Evolutionary conservation across 2,329 filamentous ascomycete species (phyloP).

Genomic region (Sporothrix protearum): DNA sequence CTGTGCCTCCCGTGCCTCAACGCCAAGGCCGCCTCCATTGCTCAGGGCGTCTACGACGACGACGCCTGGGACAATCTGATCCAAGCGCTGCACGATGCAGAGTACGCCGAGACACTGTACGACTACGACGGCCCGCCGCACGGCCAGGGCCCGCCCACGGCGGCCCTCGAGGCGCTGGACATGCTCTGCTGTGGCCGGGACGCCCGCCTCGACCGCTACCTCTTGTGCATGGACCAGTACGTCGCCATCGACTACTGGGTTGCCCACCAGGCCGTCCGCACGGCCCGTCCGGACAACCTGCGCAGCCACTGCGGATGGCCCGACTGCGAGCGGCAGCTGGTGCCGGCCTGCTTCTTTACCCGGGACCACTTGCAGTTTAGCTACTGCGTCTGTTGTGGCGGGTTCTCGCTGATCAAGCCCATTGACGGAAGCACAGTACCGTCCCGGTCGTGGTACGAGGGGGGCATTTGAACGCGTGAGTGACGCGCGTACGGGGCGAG

Average conservation of each 20-base stretch:
- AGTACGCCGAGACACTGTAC: not conserved
- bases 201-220: not conserved
- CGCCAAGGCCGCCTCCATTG: not conserved
- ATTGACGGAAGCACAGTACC: not conserved
- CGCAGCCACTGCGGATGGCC: conserved; percentile 23
- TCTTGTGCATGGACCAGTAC: conserved; percentile 10
- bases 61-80: not conserved
- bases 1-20: conserved; percentile 25
- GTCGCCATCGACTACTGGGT: conserved; percentile 12
- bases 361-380: not conserved
- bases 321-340: conserved; percentile 22
- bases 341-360: not conserved
- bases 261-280: conserved; percentile 4
- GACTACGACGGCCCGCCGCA: not conserved
- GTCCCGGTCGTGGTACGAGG: not conserved
- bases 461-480: not conserved
- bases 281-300: not conserved
- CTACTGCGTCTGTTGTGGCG: conserved; percentile 19
- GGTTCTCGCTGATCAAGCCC: conserved; percentile 7
- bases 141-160: not conserved
- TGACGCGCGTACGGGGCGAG: too few species aligned
- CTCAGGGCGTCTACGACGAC: not conserved
- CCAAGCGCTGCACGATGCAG: not conserved
- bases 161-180: not conserved
- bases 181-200: conserved; percentile 21